Percentiles rank a stretch among this genome's conserved stretches.
phyloP scores from a whole-genome alignment of 1,284 basidiomycete genomes.

The Inonotus obliquus region DNA sequence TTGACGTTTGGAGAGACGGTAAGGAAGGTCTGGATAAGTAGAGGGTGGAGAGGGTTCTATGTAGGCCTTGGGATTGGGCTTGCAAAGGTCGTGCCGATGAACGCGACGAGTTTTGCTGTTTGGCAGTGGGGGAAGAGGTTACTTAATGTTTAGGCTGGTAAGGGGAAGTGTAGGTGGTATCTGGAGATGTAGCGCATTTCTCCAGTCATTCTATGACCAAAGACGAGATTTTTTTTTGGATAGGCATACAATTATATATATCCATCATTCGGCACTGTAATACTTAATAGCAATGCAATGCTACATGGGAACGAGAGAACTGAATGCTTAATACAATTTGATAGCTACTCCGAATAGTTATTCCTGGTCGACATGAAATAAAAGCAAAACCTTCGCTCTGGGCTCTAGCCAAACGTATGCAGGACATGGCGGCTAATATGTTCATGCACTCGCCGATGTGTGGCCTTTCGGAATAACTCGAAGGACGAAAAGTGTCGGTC shows the following conservation, averaged over 20 bases:
- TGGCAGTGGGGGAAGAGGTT: constrained; percentile 72
- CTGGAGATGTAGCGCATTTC: no score
- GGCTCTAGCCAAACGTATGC: no score
- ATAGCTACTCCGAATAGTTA: not conserved
- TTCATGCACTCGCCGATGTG: no score
- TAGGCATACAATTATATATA: not conserved
- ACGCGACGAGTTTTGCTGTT: constrained; percentile 72
- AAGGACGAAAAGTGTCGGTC: no score
- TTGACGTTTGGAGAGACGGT: constrained; percentile 79
- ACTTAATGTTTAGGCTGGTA: constrained; percentile 38
- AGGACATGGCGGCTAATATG: no score
- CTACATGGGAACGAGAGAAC: not conserved
- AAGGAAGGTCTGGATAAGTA: constrained; percentile 57
- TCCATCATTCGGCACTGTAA: not conserved
- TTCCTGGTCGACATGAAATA: not conserved
- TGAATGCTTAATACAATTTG: not conserved
- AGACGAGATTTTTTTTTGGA: not conserved
- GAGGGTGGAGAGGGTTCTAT: constrained; percentile 88
- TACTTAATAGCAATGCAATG: not conserved
- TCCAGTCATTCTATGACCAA: no score
- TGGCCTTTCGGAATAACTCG: no score
- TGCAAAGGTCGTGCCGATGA: constrained; percentile 97
- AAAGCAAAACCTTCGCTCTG: no score
- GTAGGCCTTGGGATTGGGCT: constrained; percentile 93
- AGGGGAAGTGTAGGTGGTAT: no score